Conservation (phyloP, 148 eudicot species). For the Camellia granthamiana region DNA sequence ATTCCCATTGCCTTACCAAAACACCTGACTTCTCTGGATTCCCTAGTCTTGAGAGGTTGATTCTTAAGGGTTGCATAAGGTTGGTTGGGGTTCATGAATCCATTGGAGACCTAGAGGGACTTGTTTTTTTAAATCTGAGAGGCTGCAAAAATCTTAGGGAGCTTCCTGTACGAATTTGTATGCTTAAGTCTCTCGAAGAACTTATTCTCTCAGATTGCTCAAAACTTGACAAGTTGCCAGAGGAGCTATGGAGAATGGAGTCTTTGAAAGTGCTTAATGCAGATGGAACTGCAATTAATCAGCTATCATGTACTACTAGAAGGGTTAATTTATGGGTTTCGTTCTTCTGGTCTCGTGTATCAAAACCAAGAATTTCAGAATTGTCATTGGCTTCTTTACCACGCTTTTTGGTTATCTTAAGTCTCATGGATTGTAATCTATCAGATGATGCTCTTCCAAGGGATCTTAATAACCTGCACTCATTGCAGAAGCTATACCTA, state of each 20-base stretch:
- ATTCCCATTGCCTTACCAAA: background rate
- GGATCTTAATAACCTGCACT: too few species aligned
- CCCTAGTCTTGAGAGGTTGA: background rate
- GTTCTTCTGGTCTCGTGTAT: background rate
- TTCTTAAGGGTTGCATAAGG: background rate
- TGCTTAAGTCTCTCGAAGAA: conserved; percentile 6
- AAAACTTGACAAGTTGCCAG: background rate
- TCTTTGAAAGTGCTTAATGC: background rate
- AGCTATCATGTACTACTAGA: background rate
- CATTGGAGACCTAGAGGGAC: background rate
- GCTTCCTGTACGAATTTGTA: conserved; percentile 1
- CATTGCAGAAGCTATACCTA: too few species aligned
- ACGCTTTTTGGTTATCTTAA: background rate
- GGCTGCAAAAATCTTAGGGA: conserved; percentile 12
- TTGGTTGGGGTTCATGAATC: conserved; percentile 10
- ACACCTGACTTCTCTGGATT: background rate
- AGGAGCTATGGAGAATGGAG: background rate
- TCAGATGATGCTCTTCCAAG: too few species aligned
- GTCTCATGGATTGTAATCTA: too few species aligned
- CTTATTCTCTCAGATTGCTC: conserved; percentile 11
- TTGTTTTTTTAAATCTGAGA: conserved; percentile 8
- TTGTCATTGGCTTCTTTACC: background rate
- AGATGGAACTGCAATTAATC: background rate
- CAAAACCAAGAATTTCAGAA: background rate
- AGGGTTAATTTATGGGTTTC: background rate